These are phyloP conservation scores for Neofusicoccum laricinum DNA, from an alignment of 2,329 filamentous ascomycete species.

Conservation along the genomic window DNA sequence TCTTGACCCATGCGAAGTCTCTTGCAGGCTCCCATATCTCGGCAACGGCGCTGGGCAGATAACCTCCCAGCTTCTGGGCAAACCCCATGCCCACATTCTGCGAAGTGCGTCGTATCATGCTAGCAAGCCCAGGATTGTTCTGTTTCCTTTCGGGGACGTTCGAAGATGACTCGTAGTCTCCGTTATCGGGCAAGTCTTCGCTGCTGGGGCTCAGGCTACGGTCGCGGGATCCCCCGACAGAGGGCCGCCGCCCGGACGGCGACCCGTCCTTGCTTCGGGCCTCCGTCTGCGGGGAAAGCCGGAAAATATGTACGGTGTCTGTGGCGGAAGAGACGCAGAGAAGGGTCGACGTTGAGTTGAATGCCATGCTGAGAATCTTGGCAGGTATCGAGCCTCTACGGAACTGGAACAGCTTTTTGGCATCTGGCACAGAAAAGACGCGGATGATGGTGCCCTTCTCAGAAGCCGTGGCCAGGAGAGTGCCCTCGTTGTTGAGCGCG, in stretches of 20 bases:
- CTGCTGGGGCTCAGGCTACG: constrained; percentile 44
- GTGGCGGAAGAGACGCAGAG: constrained; percentile 94
- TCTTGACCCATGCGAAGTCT: constrained; percentile 95
- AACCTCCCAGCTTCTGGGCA: constrained; percentile 84
- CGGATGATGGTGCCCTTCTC: constrained; percentile 97
- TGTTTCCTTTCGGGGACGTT: constrained; percentile 35
- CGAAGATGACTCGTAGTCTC: constrained; percentile 29
- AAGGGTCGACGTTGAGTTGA: constrained; percentile 89
- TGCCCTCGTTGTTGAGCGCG: constrained; percentile 88
- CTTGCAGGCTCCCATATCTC: constrained; percentile 96
- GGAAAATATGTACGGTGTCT: constrained; percentile 96
- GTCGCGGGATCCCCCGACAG: constrained; percentile 29
- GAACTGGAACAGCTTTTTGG: constrained; percentile 94
- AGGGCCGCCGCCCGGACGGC: constrained; percentile 23
- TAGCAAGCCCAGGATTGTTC: constrained; percentile 75
- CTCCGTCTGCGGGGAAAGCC: constrained; percentile 47
- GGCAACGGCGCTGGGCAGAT: constrained; percentile 87
- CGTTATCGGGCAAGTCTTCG: constrained; percentile 42
- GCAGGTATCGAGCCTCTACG: constrained; percentile 92
- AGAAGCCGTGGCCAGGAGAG: constrained; percentile 86
- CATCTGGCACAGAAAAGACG: constrained; percentile 87
- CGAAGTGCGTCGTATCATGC: constrained; percentile 88
- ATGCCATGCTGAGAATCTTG: constrained; percentile 97
- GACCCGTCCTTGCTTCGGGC: constrained; percentile 18
- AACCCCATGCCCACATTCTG: constrained; percentile 89